A percentile compares a stretch with the other conserved stretches of the same genome.
These are phyloP conservation scores for Symbiodinium pilosum DNA, from an alignment of 73 alveolate species.

Conservation along the genomic window DNA sequence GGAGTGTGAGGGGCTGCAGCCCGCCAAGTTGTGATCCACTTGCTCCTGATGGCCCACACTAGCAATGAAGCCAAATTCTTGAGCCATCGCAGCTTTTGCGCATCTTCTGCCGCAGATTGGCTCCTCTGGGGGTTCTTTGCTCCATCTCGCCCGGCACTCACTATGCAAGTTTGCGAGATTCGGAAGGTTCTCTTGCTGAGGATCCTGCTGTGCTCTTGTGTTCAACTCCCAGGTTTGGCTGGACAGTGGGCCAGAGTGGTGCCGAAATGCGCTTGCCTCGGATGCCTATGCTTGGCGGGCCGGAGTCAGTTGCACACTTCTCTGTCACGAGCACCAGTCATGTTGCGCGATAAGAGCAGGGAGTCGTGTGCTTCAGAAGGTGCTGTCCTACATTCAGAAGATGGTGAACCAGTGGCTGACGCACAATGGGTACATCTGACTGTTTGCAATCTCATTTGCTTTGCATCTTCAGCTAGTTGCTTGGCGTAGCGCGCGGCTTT, in stretches of 20 bases:
- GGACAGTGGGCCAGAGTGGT: slow-evolving; percentile 85
- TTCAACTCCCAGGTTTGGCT: slow-evolving; percentile 37
- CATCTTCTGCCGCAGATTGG: slow-evolving; percentile 9
- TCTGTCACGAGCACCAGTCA: too few species aligned
- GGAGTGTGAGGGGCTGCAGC: background rate
- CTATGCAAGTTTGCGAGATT: too few species aligned
- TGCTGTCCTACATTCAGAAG: slow-evolving; percentile 97
- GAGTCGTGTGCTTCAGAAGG: slow-evolving; percentile 13
- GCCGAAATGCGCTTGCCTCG: slow-evolving; percentile 17
- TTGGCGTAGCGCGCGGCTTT: too few species aligned
- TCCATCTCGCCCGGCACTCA: slow-evolving; percentile 29
- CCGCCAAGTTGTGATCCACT: too few species aligned
- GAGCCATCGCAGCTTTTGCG: background rate
- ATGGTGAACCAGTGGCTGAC: slow-evolving; percentile 98
- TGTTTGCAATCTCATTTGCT: slow-evolving; percentile 96
- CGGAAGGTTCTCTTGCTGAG: background rate
- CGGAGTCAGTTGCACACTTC: too few species aligned
- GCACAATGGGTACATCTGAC: slow-evolving; percentile 95
- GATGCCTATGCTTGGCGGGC: background rate
- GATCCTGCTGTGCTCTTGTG: background rate
- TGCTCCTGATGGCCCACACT: too few species aligned
- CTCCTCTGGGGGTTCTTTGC: slow-evolving; percentile 85
- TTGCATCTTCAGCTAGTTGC: background rate
- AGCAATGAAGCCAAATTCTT: too few species aligned
- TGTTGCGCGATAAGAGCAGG: background rate